These are phyloP conservation scores for Russula sp. DNA, from an alignment of 768 basidiomycete species.

Conservation along the genomic window DNA sequence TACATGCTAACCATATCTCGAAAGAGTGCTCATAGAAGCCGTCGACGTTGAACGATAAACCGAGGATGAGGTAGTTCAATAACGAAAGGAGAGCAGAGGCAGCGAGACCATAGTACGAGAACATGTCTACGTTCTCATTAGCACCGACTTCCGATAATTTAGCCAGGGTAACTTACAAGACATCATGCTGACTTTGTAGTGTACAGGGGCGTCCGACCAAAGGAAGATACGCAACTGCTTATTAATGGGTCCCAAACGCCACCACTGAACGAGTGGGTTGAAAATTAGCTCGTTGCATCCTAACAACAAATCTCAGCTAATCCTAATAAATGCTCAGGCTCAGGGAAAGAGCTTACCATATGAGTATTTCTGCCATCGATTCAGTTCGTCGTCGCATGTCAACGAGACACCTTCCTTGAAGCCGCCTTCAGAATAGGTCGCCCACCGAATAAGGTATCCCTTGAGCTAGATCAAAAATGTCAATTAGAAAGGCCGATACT, in stretches of 20 bases:
- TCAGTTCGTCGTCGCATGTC: constrained; percentile 86
- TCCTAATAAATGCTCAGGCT: not conserved
- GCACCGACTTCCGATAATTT: not conserved
- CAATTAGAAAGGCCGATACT: not conserved
- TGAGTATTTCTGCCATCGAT: constrained; percentile 88
- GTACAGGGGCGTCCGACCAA: constrained; percentile 73
- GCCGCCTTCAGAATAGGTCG: constrained; percentile 77
- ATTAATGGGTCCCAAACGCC: constrained; percentile 75
- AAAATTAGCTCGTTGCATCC: constrained; percentile 80
- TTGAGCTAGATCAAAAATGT: constrained; percentile 35
- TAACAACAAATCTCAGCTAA: constrained; percentile 30
- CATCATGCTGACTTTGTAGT: constrained; percentile 81
- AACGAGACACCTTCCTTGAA: constrained; percentile 92
- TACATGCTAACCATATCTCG: constrained; percentile 72
- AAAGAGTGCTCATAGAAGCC: constrained; percentile 70
- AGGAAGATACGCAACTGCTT: constrained; percentile 73
- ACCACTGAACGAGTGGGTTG: constrained; percentile 79
- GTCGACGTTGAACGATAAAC: constrained; percentile 57
- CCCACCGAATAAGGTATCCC: constrained; percentile 80
- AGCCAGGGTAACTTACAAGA: constrained; percentile 48
- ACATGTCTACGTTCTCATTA: constrained; percentile 38
- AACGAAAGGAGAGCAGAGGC: constrained; percentile 59
- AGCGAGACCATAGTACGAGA: constrained; percentile 60
- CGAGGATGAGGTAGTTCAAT: constrained; percentile 69
- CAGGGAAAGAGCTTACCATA: constrained; percentile 49